phyloP scores from a whole-genome alignment of 805 yeast species.

The Yamadazyma endophytica region DNA sequence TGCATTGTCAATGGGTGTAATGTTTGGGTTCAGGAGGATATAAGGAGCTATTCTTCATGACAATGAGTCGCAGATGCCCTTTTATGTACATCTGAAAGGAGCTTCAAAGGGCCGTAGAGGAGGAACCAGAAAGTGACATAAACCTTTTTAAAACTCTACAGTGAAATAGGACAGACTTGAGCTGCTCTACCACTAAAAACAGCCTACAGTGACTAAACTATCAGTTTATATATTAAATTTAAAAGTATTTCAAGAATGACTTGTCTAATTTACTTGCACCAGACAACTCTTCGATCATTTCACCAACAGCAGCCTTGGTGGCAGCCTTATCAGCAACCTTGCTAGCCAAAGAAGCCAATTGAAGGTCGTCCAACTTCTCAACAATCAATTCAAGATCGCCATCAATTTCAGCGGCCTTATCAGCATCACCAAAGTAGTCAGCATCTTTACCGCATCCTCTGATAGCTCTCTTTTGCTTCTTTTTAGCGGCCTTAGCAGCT shows the following conservation, averaged over 20 bases:
- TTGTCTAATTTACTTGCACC: constrained; percentile 54
- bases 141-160: no score
- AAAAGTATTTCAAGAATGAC: constrained; percentile 50
- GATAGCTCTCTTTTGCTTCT: constrained; percentile 90
- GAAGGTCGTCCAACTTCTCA: constrained; percentile 75
- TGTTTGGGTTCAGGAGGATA: no score
- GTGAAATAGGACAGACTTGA: no score
- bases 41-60: no score
- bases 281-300: constrained; percentile 48
- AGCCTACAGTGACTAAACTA: no score
- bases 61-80: no score
- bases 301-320: constrained; percentile 58
- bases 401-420: constrained; percentile 62
- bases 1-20: no score
- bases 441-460: constrained; percentile 81
- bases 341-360: constrained; percentile 69
- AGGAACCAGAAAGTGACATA: no score
- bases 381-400: constrained; percentile 76
- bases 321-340: constrained; percentile 57
- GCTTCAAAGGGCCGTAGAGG: no score
- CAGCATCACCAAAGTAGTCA: constrained; percentile 79
- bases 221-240: no score
- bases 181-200: no score
- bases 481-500: constrained; percentile 95
- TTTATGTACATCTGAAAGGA: no score